Percentiles rank a stretch among this genome's conserved stretches.
Conservation (phyloP, 2,329 filamentous ascomycete genomes). For the Monosporascus sp. region DNA sequence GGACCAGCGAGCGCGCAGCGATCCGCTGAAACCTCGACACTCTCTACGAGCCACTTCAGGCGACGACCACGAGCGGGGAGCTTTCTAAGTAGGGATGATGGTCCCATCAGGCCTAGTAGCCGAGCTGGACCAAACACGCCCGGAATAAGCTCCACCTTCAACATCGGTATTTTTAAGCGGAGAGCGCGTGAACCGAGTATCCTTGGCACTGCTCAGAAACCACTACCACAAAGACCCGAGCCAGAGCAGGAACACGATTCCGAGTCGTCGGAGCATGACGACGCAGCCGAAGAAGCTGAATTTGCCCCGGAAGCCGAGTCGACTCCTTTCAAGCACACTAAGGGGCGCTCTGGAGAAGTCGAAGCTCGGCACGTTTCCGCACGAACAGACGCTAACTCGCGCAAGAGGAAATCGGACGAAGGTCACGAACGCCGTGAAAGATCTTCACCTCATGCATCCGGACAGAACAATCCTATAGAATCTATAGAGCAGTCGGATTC, state of each 20-base stretch:
- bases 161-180: slow-evolving; percentile 53
- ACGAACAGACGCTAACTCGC: slow-evolving; percentile 33
- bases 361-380: slow-evolving; percentile 17
- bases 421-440: slow-evolving; percentile 30
- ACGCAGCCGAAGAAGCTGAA: slow-evolving; percentile 38
- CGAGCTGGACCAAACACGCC: slow-evolving; percentile 27
- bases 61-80: slow-evolving; percentile 28
- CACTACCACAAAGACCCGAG: slow-evolving; percentile 23
- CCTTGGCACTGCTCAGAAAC: slow-evolving; percentile 46
- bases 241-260: slow-evolving; percentile 24
- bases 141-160: slow-evolving; percentile 34
- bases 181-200: slow-evolving; percentile 58
- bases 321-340: slow-evolving; percentile 54
- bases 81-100: slow-evolving; percentile 27
- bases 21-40: slow-evolving; percentile 26
- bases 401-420: slow-evolving; percentile 54
- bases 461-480: slow-evolving; percentile 11
- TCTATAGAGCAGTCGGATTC: slow-evolving; percentile 19
- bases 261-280: slow-evolving; percentile 36
- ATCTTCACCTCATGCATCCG: slow-evolving; percentile 28
- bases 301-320: slow-evolving; percentile 63
- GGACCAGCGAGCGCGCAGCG: slow-evolving; percentile 23
- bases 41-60: slow-evolving; percentile 25
- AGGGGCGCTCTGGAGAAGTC: slow-evolving; percentile 26
- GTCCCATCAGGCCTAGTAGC: slow-evolving; percentile 27